Evolutionary conservation across 768 basidiomycete species (phyloP).

Genomic region (Royoungia palumana): DNA sequence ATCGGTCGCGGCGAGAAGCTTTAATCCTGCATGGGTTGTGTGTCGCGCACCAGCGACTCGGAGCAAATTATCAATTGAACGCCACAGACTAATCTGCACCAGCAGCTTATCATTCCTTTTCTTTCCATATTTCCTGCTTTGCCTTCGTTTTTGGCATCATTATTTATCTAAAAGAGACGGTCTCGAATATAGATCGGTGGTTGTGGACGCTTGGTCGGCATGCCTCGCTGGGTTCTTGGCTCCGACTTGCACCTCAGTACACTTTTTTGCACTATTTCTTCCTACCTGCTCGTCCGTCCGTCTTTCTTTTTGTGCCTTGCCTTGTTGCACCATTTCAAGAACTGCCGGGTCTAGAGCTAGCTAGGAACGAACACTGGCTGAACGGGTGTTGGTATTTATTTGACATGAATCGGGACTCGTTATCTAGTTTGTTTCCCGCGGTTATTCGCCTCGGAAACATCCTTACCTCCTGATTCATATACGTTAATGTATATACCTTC

Average conservation of each 20-base stretch:
- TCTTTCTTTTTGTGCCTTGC: neutral
- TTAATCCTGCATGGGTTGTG: slow-evolving; percentile 16
- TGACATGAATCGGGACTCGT: no score
- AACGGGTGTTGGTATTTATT: no score
- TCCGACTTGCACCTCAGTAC: neutral
- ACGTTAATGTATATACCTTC: no score
- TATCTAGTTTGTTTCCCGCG: no score
- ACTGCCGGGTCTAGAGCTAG: no score
- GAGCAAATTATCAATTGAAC: neutral
- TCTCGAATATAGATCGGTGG: neutral
- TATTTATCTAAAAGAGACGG: slow-evolving; percentile 13
- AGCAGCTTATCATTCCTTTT: no score
- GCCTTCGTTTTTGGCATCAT: neutral
- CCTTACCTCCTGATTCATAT: no score
- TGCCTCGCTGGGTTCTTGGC: neutral
- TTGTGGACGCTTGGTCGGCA: neutral
- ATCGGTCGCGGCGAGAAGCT: slow-evolving; percentile 54
- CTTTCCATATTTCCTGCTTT: neutral
- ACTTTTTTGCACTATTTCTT: neutral
- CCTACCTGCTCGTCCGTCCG: neutral
- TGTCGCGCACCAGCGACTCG: neutral
- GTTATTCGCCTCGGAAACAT: no score
- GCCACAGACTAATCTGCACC: slow-evolving; percentile 12
- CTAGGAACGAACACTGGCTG: no score
- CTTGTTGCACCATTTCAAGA: no score